phyloP scores from a whole-genome alignment of 2,329 filamentous ascomycete genomes.

The Colletotrichum karsti region DNA sequence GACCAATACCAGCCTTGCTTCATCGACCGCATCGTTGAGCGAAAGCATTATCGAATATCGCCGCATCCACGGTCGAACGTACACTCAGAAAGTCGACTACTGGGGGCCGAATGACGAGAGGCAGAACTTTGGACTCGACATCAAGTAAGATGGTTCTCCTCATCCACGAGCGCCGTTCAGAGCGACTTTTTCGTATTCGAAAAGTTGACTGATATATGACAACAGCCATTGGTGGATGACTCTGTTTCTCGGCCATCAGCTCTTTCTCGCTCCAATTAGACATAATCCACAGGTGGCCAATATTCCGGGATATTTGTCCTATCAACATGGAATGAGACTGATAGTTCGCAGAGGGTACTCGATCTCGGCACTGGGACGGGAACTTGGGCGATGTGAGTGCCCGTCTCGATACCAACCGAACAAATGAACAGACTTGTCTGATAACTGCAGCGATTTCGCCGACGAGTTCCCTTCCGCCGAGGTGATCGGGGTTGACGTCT shows the following conservation, averaged over 20 bases:
- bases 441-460: conserved; percentile 52
- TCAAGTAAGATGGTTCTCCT: neutral
- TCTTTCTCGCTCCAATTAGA: conserved; percentile 2
- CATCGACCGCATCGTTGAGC: neutral
- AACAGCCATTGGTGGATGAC: neutral
- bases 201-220: neutral
- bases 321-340: neutral
- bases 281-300: neutral
- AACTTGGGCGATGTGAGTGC: conserved; percentile 47
- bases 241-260: neutral
- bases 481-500: conserved; percentile 62
- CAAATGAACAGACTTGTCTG: neutral
- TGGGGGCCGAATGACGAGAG: neutral
- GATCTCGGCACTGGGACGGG: conserved; percentile 64
- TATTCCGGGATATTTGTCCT: neutral
- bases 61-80: conserved; percentile 10
- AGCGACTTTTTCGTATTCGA: neutral
- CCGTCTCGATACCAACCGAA: neutral
- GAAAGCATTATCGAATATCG: conserved; percentile 14
- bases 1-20: neutral
- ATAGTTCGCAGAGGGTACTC: neutral
- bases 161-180: neutral
- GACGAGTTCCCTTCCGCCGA: conserved; percentile 51
- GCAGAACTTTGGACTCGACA: neutral
- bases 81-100: conserved; percentile 11